Base-by-base conservation (phyloP, 2,329 filamentous ascomycete species). In the Claviceps pusilla region DNA sequence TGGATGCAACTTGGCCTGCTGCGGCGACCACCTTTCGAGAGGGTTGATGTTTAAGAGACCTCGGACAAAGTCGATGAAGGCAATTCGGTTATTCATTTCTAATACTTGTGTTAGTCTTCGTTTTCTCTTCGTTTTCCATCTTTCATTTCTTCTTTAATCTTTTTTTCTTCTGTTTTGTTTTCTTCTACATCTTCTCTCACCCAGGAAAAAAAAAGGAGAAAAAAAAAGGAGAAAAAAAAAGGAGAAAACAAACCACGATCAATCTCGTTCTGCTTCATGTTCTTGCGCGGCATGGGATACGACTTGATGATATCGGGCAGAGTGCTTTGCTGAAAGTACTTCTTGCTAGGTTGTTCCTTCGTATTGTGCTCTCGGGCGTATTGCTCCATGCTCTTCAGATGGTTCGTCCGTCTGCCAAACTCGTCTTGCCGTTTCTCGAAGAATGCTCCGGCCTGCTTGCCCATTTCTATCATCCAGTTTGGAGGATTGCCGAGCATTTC, bases 391-490 rank as follows among this genome's bases (percentile, higher is more conserved):
- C 86, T 89, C 75, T 98, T 98, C 43, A 98, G 75, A 53, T 91
- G 82, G 67, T 95, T 96, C 7, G 84, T 90, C 62, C 89, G 85
- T 59, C 93, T 82, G 43, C 91, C 91, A 64, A 88, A 98, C 65
- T 98, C 93, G 65, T 98, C 93, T 59, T 83, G 78, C 42, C 80
- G 73, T 71, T 96, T 96, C 69, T 98, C 91, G 64, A 95, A 98
- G 68, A 98, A 98, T 63, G 97, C 90, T 48, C 89, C 88, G 0
- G 91, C 88, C 68, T 98, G 93, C 71, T 98, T 98, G 62, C 93
- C 93, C 79, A 95, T 94, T 67, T 98, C 93, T 55, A 98, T 79
- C 93, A 98, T 98, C 93, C 93, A 98, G 59, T 89, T 94, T 42
- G 89, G 91, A 1, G 93, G 91, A 60, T 95, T 84, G 11, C 93